Conservation (phyloP, 1,284 basidiomycete species). For the Xanthoconium separans region DNA sequence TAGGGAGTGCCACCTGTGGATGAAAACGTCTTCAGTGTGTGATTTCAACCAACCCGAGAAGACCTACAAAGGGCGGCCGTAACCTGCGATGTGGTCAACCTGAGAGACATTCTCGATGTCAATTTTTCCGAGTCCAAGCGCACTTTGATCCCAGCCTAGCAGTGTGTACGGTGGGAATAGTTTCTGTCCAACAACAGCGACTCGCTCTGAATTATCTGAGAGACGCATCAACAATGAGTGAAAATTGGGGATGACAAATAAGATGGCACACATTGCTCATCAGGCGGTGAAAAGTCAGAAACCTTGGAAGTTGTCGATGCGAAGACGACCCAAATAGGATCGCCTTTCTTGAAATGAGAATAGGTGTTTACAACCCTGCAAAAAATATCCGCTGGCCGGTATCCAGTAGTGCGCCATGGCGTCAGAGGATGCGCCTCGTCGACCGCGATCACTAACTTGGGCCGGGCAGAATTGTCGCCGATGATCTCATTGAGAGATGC, state of each 20-base stretch:
- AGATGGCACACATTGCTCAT: slow-evolving; percentile 1
- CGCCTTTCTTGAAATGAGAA: background rate
- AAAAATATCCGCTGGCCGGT: slow-evolving; percentile 7
- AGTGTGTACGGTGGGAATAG: slow-evolving; percentile 13
- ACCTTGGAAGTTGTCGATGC: slow-evolving; percentile 14
- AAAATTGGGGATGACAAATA: background rate
- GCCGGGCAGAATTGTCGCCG: background rate
- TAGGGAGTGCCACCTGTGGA: slow-evolving; percentile 1
- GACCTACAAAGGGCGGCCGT: slow-evolving; percentile 2
- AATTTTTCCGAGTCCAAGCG: background rate
- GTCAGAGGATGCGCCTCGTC: slow-evolving; percentile 9
- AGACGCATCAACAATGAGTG: background rate
- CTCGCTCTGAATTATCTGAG: slow-evolving; percentile 6
- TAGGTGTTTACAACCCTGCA: slow-evolving; percentile 5
- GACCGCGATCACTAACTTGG: slow-evolving; percentile 8
- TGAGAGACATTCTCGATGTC: background rate
- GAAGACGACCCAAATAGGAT: slow-evolving; percentile 15
- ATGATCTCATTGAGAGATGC: background rate
- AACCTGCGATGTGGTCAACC: slow-evolving; percentile 1
- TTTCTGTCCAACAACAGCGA: background rate
- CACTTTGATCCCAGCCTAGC: slow-evolving; percentile 10
- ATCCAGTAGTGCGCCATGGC: background rate
- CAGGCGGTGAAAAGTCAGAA: slow-evolving; percentile 5
- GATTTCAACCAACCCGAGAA: background rate
- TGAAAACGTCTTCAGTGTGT: background rate